Conservation (phyloP, 306 rosid species). For the Corylus heterophylla region DNA sequence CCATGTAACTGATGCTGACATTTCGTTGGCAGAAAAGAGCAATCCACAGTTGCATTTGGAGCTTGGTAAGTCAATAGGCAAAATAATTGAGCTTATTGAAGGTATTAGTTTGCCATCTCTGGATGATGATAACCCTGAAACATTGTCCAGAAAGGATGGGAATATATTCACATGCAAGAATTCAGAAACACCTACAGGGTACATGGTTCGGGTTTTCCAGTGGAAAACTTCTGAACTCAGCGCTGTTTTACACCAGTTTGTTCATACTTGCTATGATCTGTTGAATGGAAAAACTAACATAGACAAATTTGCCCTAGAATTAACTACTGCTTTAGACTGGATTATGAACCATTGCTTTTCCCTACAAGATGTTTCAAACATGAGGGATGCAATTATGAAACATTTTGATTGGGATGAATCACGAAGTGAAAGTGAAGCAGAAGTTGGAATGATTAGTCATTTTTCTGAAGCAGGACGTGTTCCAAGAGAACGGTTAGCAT, state of each 20-base stretch:
- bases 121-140: slow-evolving; percentile 41
- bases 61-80: slow-evolving; percentile 51
- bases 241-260: slow-evolving; percentile 54
- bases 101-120: slow-evolving; percentile 60
- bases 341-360: slow-evolving; percentile 88
- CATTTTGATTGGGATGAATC: slow-evolving; percentile 88
- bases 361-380: slow-evolving; percentile 86
- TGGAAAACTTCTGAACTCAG: slow-evolving; percentile 81
- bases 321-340: slow-evolving; percentile 81
- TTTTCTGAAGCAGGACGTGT: slow-evolving; percentile 39
- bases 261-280: slow-evolving; percentile 66
- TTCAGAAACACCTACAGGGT: slow-evolving; percentile 59
- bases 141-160: slow-evolving; percentile 37
- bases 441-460: slow-evolving; percentile 49
- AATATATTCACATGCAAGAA: slow-evolving; percentile 27
- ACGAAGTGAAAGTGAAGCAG: slow-evolving; percentile 72
- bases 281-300: slow-evolving; percentile 62
- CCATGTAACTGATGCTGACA: slow-evolving; percentile 31
- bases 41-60: slow-evolving; percentile 39
- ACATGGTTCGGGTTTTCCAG: slow-evolving; percentile 79
- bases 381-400: slow-evolving; percentile 78
- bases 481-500: slow-evolving; percentile 30
- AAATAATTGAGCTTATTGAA: slow-evolving; percentile 82
- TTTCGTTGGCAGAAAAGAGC: slow-evolving; percentile 28
- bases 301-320: slow-evolving; percentile 47